These are phyloP conservation scores for Alternaria longipes DNA, from an alignment of 2,329 filamentous ascomycete species.

Conservation along the genomic window DNA sequence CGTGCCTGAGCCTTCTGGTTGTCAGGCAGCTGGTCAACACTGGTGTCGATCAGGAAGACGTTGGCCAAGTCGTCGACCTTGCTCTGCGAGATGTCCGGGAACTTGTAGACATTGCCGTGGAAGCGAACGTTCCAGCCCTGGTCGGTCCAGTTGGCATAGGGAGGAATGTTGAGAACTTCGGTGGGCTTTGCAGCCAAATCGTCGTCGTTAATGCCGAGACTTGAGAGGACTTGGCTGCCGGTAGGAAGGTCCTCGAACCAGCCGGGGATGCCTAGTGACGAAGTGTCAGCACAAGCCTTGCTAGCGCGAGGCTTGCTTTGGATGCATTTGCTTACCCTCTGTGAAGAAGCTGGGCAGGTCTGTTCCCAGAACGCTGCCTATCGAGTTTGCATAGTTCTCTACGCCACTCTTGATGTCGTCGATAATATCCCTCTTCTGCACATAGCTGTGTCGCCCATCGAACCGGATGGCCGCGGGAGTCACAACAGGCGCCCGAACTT, in stretches of 20 bases:
- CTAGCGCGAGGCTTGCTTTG: constrained; percentile 15
- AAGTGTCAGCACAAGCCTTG: constrained; percentile 31
- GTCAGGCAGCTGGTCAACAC: constrained; percentile 66
- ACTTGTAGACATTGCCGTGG: constrained; percentile 83
- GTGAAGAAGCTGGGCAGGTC: constrained; percentile 51
- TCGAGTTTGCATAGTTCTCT: constrained; percentile 39
- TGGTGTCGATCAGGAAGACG: constrained; percentile 72
- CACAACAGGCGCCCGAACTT: constrained; percentile 41
- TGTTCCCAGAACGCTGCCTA: constrained; percentile 46
- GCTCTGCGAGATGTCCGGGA: constrained; percentile 71
- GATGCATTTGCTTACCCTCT: constrained; percentile 36
- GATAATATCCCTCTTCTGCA: constrained; percentile 45
- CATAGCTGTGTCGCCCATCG: constrained; percentile 42
- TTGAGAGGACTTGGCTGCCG: constrained; percentile 67
- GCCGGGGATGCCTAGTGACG: constrained; percentile 64
- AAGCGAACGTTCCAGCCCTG: constrained; percentile 79
- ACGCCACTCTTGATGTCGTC: constrained; percentile 46
- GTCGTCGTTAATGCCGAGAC: constrained; percentile 66
- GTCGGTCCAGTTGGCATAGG: constrained; percentile 78
- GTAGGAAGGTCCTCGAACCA: constrained; percentile 72
- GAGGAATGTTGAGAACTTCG: constrained; percentile 74
- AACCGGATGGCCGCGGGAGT: constrained; percentile 49
- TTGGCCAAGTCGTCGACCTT: constrained; percentile 76
- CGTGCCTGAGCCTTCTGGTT: constrained; percentile 72
- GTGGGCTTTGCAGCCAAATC: constrained; percentile 72